phyloP scores from a whole-genome alignment of 1,284 basidiomycete genomes.

The Waitea zeae region DNA sequence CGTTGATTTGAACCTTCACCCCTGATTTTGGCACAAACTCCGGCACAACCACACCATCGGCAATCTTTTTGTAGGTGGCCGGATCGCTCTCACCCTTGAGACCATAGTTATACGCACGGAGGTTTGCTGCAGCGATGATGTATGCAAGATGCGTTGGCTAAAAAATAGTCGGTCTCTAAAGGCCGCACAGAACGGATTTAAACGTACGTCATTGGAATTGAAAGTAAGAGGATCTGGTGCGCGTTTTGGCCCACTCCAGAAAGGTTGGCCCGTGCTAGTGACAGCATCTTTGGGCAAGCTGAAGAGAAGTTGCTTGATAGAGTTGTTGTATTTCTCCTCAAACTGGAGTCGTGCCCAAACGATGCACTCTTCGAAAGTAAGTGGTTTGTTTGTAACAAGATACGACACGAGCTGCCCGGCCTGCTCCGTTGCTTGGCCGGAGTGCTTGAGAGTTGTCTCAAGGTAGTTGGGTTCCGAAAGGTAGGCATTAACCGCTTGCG shows the following conservation, averaged over 20 bases:
- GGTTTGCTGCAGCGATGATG: conserved; percentile 87
- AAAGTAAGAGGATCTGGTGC: conserved; percentile 91
- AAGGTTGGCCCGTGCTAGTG: conserved; percentile 83
- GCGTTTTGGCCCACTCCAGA: conserved; percentile 96
- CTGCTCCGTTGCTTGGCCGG: conserved; percentile 83
- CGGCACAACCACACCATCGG: conserved; percentile 79
- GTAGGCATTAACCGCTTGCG: conserved; percentile 91
- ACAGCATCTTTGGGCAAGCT: conserved; percentile 89
- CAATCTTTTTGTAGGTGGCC: conserved; percentile 68
- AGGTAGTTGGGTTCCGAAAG: conserved; percentile 94
- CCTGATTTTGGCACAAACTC: conserved; percentile 88
- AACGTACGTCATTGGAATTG: conserved; percentile 68
- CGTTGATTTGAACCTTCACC: conserved; percentile 89
- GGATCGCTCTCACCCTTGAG: conserved; percentile 81
- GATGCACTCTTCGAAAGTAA: conserved; percentile 96
- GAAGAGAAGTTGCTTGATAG: conserved; percentile 85
- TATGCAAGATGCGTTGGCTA: conserved; percentile 81
- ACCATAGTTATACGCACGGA: conserved; percentile 98
- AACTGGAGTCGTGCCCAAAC: conserved; percentile 94
- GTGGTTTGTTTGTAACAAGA: conserved; percentile 83
- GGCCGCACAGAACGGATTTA: not conserved
- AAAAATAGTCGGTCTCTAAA: conserved; percentile 5
- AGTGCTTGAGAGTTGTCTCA: conserved; percentile 80
- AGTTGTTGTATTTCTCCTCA: conserved; percentile 88
- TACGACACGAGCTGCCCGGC: conserved; percentile 82